A percentile compares a stretch with the other conserved stretches of the same genome.
phyloP scores from a whole-genome alignment of 2,329 filamentous ascomycete genomes.

The Monosporascus sp. region DNA sequence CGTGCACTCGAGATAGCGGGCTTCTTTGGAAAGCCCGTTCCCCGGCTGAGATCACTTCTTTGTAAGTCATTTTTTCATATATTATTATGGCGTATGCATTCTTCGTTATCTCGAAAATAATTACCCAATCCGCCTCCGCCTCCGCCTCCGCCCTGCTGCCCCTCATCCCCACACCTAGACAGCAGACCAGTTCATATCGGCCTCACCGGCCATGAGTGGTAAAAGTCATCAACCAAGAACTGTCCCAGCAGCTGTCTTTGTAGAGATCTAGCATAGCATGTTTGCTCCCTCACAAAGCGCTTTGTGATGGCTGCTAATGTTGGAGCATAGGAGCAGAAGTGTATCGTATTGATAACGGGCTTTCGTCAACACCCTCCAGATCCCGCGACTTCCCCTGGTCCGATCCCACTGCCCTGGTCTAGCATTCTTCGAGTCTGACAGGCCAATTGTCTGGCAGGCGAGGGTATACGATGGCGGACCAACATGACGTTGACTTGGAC shows the following conservation, averaged over 20 bases:
- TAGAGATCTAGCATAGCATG: neutral
- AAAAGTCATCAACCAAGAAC: neutral
- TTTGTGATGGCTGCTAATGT: neutral
- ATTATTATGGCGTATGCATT: neutral
- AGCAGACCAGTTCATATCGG: too few relatives aligned
- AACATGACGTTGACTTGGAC: conserved; percentile 93
- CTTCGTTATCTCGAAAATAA: neutral
- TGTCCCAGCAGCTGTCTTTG: neutral
- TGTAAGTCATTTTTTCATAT: neutral
- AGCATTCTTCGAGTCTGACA: conserved; percentile 23
- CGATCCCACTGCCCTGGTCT: conserved; percentile 16
- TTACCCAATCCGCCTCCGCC: neutral
- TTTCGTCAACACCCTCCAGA: neutral
- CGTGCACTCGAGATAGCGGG: neutral
- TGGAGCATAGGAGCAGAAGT: conserved; percentile 4
- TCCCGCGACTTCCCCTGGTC: conserved; percentile 1
- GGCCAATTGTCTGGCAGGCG: conserved; percentile 40
- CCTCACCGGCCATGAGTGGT: neutral
- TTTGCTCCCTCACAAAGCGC: neutral
- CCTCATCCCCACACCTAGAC: neutral
- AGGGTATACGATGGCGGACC: conserved; percentile 53
- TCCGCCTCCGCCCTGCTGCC: neutral
- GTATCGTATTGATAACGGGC: conserved; percentile 10
- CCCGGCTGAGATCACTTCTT: neutral
- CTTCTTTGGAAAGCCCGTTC: neutral